Evolutionary conservation across 805 yeast species (phyloP), one percentile per base, ranked within the genome.

Genomic region (Cyberlindnera xishuangbannaensis): DNA sequence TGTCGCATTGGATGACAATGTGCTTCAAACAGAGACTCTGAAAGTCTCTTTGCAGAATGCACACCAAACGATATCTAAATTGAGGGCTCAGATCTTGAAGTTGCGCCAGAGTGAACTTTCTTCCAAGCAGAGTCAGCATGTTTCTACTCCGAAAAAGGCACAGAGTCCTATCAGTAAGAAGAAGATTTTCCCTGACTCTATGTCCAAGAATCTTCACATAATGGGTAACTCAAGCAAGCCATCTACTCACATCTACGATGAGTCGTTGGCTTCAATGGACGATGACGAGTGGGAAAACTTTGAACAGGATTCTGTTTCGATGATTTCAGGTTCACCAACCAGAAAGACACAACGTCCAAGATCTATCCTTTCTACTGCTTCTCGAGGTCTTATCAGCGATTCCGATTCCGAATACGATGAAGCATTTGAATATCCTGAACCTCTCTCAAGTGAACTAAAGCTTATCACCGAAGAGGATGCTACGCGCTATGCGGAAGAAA

Each of bases 21-120:
- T 63, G 10, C 58, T 82, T 27, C 85, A 82, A 48, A 60, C 72
- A 3, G 88, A 83, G 48, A 78, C 87, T 1, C 57, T 82, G 43
- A 67, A 70, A 41, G 69, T 81, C 0, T 78, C 83, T 16, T 64
- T 84, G 44, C 64, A 67, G 13, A 83, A 71, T 55, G 81, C 88
- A 5, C 74, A 78, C 46, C 65, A 69, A 40, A 70, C 76, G 3
- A 76, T 83, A 30, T 59, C 74, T n/a, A 77, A 70, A 45, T 63
- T 82, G 41, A 70, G 82, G 51, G 59, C 48, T 7, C 54, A 53
- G 36, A 48, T 54, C 15, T 27, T 41, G 15, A 49, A 49, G 30
- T 27, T 55, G 4, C 53, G 56, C 26, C 45, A 49, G 7, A 46
- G 44, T 28, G 56, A 51, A 25, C 26, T 51, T 6, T 31, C 39